Conservation (phyloP, 1,139 yeast genomes). For the Insectozyma bohioensis region DNA sequence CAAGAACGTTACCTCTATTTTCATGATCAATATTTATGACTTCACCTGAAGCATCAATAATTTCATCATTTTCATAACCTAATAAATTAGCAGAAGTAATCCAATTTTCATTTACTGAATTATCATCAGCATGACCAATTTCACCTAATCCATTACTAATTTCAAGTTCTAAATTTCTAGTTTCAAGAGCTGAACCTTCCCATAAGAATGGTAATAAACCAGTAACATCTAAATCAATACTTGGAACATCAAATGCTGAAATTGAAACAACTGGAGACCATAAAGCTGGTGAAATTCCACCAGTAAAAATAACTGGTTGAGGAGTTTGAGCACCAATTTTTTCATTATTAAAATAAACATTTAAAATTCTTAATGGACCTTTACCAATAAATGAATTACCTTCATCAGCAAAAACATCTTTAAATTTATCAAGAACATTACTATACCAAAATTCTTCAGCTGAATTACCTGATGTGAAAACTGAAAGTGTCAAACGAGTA, state of each 20-base stretch:
- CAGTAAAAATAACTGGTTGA: slow-evolving; percentile 67
- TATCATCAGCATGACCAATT: slow-evolving; percentile 19
- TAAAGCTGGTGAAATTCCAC: slow-evolving; percentile 74
- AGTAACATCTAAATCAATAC: slow-evolving; percentile 65
- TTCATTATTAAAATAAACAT: slow-evolving; percentile 50
- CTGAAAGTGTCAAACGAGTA: slow-evolving; percentile 55
- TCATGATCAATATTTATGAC: slow-evolving; percentile 24
- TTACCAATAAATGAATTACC: slow-evolving; percentile 51
- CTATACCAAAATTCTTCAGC: slow-evolving; percentile 85
- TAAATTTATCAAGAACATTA: slow-evolving; percentile 54
- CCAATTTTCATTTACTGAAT: slow-evolving; percentile 62
- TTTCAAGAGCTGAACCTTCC: slow-evolving; percentile 29
- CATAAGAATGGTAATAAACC: slow-evolving; percentile 65
- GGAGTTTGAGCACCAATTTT: slow-evolving; percentile 54
- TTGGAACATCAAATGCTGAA: slow-evolving; percentile 69
- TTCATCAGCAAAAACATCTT: slow-evolving; percentile 32
- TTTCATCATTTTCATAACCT: slow-evolving; percentile 53
- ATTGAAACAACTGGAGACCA: slow-evolving; percentile 80
- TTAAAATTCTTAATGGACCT: slow-evolving; percentile 62
- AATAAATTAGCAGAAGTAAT: slow-evolving; percentile 64
- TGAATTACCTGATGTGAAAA: slow-evolving; percentile 73
- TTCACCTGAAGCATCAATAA: slow-evolving; percentile 41
- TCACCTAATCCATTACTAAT: slow-evolving; percentile 60
- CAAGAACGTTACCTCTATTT: slow-evolving; percentile 18
- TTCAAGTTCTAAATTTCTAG: slow-evolving; percentile 40